phyloP scores from a whole-genome alignment of 345 rosid genomes.

The Linum usitatissimum region DNA sequence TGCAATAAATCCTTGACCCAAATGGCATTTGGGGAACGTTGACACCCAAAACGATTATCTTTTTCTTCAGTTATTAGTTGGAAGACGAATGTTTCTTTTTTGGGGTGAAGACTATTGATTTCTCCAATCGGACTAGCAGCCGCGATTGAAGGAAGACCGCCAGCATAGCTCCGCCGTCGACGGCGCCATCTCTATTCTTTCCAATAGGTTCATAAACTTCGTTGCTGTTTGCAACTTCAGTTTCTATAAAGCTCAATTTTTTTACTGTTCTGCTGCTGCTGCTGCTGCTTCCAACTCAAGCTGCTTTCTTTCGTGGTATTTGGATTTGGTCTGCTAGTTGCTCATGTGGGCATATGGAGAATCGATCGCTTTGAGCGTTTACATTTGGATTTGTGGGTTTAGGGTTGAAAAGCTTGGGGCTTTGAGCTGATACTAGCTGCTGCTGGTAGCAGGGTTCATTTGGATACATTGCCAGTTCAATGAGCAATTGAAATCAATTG shows the following conservation, averaged over 20 bases:
- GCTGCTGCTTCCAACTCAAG: conserved; percentile 3
- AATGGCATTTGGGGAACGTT: no score
- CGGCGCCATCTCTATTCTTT: no score
- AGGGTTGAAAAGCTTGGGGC: background rate
- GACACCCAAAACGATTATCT: no score
- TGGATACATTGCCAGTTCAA: background rate
- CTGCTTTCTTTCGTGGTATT: background rate
- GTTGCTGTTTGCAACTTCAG: no score
- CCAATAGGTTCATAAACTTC: no score
- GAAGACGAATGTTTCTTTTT: no score
- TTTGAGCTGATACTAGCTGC: conserved; percentile 6
- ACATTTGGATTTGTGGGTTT: background rate
- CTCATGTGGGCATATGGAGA: conserved; percentile 14
- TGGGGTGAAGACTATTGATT: no score
- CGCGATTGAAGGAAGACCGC: no score
- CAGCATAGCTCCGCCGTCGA: no score
- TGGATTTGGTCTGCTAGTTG: conserved; percentile 19
- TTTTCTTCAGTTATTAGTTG: no score
- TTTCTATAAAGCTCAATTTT: background rate
- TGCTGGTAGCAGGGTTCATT: background rate
- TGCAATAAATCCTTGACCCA: no score
- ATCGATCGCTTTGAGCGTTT: background rate
- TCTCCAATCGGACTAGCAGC: no score
- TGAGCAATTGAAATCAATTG: conserved; percentile 5
- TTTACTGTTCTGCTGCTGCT: background rate